phyloP scores from a whole-genome alignment of 208 protist species.

The Crithidia fasciculata region DNA sequence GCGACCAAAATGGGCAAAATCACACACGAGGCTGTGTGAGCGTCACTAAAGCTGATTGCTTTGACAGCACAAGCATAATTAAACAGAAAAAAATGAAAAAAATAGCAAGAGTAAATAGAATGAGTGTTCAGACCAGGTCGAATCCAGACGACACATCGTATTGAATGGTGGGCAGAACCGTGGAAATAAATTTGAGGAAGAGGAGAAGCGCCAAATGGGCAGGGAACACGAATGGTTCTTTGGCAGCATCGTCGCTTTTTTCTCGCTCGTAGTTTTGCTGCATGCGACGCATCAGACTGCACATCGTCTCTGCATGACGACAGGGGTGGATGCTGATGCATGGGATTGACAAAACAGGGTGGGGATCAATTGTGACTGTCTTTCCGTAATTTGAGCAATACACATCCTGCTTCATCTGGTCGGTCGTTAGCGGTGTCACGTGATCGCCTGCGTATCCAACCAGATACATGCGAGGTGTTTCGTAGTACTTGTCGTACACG shows the following conservation, averaged over 20 bases:
- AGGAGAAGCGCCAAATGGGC: slow-evolving; percentile 68
- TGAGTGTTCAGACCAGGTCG: slow-evolving; percentile 33
- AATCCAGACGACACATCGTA: slow-evolving; percentile 95
- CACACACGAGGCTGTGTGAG: no score
- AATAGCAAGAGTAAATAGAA: neutral
- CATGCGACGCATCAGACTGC: slow-evolving; percentile 90
- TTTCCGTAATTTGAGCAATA: slow-evolving; percentile 96
- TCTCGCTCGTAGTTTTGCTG: slow-evolving; percentile 59
- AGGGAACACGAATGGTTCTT: slow-evolving; percentile 50
- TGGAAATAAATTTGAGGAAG: slow-evolving; percentile 94
- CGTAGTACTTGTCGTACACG: slow-evolving; percentile 98
- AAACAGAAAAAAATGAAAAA: no score
- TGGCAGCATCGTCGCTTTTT: slow-evolving; percentile 33
- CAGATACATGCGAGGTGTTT: slow-evolving; percentile 96
- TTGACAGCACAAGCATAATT: no score
- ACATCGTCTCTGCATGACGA: slow-evolving; percentile 95
- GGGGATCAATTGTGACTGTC: slow-evolving; percentile 96
- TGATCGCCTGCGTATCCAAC: slow-evolving; percentile 91
- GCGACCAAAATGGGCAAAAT: no score
- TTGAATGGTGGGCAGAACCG: slow-evolving; percentile 97
- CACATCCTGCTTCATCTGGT: slow-evolving; percentile 97
- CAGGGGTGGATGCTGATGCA: slow-evolving; percentile 98
- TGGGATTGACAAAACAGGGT: slow-evolving; percentile 80
- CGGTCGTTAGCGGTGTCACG: slow-evolving; percentile 73
- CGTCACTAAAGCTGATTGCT: no score